Evolutionary conservation across 345 rosid genomes (phyloP).

Genomic region (Gynandropsis gynandra): DNA sequence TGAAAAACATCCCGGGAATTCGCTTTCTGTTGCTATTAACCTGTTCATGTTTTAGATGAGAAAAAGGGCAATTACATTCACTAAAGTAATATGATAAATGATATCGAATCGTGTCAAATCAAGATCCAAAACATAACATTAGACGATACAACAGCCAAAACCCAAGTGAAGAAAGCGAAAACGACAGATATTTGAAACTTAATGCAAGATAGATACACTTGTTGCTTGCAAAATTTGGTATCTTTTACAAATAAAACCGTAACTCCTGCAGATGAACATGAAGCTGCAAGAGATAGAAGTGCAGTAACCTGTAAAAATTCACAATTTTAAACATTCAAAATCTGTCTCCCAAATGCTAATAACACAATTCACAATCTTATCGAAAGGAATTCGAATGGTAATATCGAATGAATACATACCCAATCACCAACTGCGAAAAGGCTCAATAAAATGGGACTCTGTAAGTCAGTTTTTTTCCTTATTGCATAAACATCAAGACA

Average conservation of each 20-base stretch:
- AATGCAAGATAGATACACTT: constrained; percentile 36
- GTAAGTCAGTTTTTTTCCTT: constrained; percentile 66
- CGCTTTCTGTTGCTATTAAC: no score
- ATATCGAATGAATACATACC: constrained; percentile 36
- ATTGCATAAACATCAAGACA: constrained; percentile 83
- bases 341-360: no score
- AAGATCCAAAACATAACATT: constrained; percentile 91
- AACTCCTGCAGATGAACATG: constrained; percentile 87
- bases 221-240: constrained; percentile 45
- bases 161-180: constrained; percentile 66
- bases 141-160: constrained; percentile 58
- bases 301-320: constrained; percentile 60
- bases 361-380: no score
- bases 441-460: constrained; percentile 77
- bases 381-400: no score
- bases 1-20: no score
- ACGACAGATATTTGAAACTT: constrained; percentile 56
- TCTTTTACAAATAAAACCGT: constrained; percentile 70
- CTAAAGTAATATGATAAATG: background rate
- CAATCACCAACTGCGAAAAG: constrained; percentile 88
- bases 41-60: no score
- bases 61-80: no score
- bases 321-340: background rate
- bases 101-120: constrained; percentile 30
- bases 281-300: constrained; percentile 77